A percentile compares a stretch with the other conserved stretches of the same genome.
phyloP scores from a whole-genome alignment of 192 early-diverging fungal species.

The Umbelopsis isabellina region DNA sequence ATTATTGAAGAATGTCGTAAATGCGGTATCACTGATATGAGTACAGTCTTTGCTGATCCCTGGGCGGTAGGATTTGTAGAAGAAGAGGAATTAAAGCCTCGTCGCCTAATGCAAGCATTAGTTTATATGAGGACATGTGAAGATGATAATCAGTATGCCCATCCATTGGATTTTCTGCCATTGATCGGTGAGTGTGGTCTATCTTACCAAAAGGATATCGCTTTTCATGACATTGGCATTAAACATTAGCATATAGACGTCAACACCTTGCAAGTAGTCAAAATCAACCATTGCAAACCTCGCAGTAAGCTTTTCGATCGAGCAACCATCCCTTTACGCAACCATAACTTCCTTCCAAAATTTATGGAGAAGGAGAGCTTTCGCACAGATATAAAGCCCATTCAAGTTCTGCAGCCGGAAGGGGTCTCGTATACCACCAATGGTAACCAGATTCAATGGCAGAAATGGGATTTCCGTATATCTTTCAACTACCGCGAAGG shows the following conservation, averaged over 20 bases:
- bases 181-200: conserved; percentile 35
- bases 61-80: conserved; percentile 42
- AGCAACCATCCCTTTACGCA: conserved; percentile 37
- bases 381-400: conserved; percentile 44
- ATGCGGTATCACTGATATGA: conserved; percentile 44
- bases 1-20: conserved; percentile 38
- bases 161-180: conserved; percentile 46
- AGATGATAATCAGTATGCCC: conserved; percentile 47
- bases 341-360: conserved; percentile 45
- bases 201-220: neutral
- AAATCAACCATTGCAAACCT: conserved; percentile 37
- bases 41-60: conserved; percentile 38
- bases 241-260: conserved; percentile 25
- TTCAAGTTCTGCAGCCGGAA: conserved; percentile 41
- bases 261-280: conserved; percentile 35
- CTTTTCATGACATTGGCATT: neutral
- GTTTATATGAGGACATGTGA: conserved; percentile 44
- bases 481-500: conserved; percentile 48
- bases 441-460: conserved; percentile 44
- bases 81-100: conserved; percentile 12
- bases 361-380: conserved; percentile 39
- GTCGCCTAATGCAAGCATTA: conserved; percentile 38
- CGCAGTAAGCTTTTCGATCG: conserved; percentile 35
- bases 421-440: conserved; percentile 43
- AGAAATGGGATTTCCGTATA: conserved; percentile 46